Base-by-base conservation (phyloP, 2,329 filamentous ascomycete genomes). In the Phaeosphaeriaceae sp. region DNA sequence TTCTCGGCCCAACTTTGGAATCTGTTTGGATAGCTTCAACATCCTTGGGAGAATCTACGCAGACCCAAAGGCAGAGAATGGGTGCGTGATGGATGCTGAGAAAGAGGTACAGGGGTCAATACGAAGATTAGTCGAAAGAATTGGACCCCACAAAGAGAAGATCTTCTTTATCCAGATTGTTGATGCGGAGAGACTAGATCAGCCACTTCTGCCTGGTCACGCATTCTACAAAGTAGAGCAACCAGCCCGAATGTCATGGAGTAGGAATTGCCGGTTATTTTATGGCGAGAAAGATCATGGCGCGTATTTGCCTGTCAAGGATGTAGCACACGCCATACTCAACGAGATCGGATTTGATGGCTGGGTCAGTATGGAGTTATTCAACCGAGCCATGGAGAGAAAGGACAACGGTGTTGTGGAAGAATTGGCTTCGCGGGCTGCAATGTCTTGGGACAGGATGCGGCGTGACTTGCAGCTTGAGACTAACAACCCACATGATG, bases 21-120 rank as follows among this genome's bases (percentile, higher is more conserved):
- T 91, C 33, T 91, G 88, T 65, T 78, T 92, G 18, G 89, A 92
- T 71, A 90, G 86, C 0, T 92, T 90, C 75, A 90, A 92, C 70
- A 87, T 92, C 50, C 83, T 87, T 0, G 88, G 83, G 0, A 76
- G 85, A 5, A 82, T 90, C 50, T 92, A 83, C 58, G 89, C 86
- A 0, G 88, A 92, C 61, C 89, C 88, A 0, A 71, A 83, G 0
- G 70, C 78, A 0, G 56, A 74, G 0, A 76, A 76, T 0, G 87
- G 3, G 79, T 78, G 56, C 82, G 76, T 0, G 56, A 72, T 33
- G 0, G 77, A 83, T 51, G 86, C 83, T 6, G 83, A 87, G 2
- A 72, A 75, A 4, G 81, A 78, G 0, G 77, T 88, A 1, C 67
- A 71, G 6, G 74, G 75, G 1, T 87, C 85, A 0, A 71, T 90